A percentile compares a stretch with the other conserved stretches of the same genome.
Conservation (phyloP, 2,329 filamentous ascomycete genomes). For the Emergomyces pasteurianus region DNA sequence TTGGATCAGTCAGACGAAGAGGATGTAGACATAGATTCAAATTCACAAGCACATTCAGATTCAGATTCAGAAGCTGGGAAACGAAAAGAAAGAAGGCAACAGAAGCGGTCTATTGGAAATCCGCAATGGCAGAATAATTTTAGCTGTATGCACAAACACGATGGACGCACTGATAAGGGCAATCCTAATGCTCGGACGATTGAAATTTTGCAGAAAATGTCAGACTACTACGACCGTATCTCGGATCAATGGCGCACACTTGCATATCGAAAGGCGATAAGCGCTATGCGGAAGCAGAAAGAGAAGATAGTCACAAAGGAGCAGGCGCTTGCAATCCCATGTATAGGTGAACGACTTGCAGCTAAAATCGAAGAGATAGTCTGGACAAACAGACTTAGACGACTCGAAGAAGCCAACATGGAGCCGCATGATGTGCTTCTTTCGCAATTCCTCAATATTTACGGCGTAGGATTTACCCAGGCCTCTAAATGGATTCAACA, state of each 20-base stretch:
- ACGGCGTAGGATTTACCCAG: slow-evolving; percentile 60
- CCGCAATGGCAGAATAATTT: slow-evolving; percentile 35
- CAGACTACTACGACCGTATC: slow-evolving; percentile 61
- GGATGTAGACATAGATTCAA: slow-evolving; percentile 13
- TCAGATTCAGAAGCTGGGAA: slow-evolving; percentile 11
- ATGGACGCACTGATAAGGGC: slow-evolving; percentile 28
- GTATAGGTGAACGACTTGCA: slow-evolving; percentile 61
- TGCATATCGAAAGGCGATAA: slow-evolving; percentile 67
- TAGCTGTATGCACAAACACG: slow-evolving; percentile 48
- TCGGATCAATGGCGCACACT: slow-evolving; percentile 64
- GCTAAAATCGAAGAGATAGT: slow-evolving; percentile 85
- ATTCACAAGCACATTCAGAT: slow-evolving; percentile 7
- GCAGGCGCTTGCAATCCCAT: slow-evolving; percentile 55
- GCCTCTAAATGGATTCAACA: slow-evolving; percentile 66
- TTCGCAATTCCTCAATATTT: slow-evolving; percentile 62
- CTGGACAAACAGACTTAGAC: slow-evolving; percentile 55
- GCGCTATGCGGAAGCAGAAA: slow-evolving; percentile 55
- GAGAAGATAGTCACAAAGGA: slow-evolving; percentile 54
- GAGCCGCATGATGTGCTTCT: slow-evolving; percentile 56
- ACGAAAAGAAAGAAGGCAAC: slow-evolving; percentile 6
- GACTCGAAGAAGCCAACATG: slow-evolving; percentile 56
- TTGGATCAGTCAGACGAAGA: slow-evolving; percentile 39
- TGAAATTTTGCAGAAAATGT: slow-evolving; percentile 65
- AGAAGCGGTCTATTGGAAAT: neutral
- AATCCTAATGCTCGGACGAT: slow-evolving; percentile 70